Evolutionary conservation across 768 basidiomycete genomes (phyloP), one percentile per base, ranked within the genome.

Genomic region (Collybia mongolica): DNA sequence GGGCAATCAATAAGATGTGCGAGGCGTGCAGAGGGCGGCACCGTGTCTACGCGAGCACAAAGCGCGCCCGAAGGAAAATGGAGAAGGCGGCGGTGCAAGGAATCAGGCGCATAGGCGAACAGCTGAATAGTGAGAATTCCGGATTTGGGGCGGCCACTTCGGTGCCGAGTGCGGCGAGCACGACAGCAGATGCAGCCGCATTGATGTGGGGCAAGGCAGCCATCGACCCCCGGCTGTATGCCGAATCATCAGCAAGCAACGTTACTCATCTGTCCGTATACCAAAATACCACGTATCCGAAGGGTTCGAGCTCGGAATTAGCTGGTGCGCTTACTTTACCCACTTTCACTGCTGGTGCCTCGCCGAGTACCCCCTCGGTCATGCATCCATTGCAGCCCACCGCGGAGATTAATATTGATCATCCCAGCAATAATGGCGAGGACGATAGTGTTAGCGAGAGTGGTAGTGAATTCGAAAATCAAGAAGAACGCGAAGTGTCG

Each of bases 11-110:
- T 60, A 80, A 75, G 63, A 81, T 82, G 80, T 83, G 80, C 68
- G 73, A 77, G 18, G 55, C 54, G 0, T 82, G 80, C 64, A 69
- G 80, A 19, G 69, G 71, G 32, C 70, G 75, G 15, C 80, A 82
- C 58, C 72, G 79, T 22, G 61, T 72, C 5, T 81, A 83, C 43
- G 79, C 77, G 8, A 73, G 60, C 29, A 77, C 79, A 3, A 81
- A 81, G 57, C 65, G 79, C 14, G 72, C 73, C 4, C 71, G 73
- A 48, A 64, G 78, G 50, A 81, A 80, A 60, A 55, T 69, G 54
- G 80, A 83, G 60, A 82, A 81, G 60, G 72, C 71, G 0, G 69
- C 72, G 5, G 55, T 72, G 7, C 52, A 43, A 24, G 54, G 48
- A 3, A 44, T 57, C 39, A 20, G 48, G 9, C 23, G 51, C 11